These are phyloP conservation scores for Ambrosia artemisiifolia DNA, from an alignment of 129 eudicot genomes.

Conservation along the genomic window DNA sequence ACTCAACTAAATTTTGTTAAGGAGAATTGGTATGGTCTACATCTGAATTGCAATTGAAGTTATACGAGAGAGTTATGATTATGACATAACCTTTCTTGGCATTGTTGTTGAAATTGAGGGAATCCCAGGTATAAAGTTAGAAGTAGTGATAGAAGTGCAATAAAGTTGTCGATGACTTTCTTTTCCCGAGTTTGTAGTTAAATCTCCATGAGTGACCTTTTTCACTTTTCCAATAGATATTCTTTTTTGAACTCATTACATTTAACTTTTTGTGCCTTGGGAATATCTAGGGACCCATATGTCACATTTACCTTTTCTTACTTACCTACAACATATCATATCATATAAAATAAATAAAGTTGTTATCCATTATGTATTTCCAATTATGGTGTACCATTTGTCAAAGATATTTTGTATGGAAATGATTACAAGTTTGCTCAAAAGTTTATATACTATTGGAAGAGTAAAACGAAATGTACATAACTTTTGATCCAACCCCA, in stretches of 20 bases:
- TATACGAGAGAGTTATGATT: constrained; percentile 38
- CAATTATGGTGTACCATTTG: background rate
- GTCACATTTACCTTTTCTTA: constrained; percentile 28
- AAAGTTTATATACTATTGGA: background rate
- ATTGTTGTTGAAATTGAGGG: constrained; percentile 55
- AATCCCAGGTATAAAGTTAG: constrained; percentile 63
- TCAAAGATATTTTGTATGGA: background rate
- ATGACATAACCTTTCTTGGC: constrained; percentile 30
- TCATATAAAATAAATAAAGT: background rate
- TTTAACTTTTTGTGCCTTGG: constrained; percentile 32
- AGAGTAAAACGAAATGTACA: too few species aligned
- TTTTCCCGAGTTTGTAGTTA: constrained; percentile 36
- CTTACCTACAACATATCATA: constrained; percentile 24
- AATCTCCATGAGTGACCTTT: constrained; percentile 36
- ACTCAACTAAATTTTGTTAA: background rate
- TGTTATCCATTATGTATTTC: background rate
- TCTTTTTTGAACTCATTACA: constrained; percentile 38
- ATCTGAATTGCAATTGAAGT: constrained; percentile 26
- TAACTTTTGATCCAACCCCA: too few species aligned
- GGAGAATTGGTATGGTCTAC: constrained; percentile 24
- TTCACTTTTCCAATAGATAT: constrained; percentile 31
- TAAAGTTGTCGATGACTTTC: constrained; percentile 30
- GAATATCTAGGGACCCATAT: constrained; percentile 48
- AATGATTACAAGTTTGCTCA: background rate
- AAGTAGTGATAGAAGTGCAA: constrained; percentile 27